phyloP scores from a whole-genome alignment of 441 rosid species.

The Dalechampia spathulata region DNA sequence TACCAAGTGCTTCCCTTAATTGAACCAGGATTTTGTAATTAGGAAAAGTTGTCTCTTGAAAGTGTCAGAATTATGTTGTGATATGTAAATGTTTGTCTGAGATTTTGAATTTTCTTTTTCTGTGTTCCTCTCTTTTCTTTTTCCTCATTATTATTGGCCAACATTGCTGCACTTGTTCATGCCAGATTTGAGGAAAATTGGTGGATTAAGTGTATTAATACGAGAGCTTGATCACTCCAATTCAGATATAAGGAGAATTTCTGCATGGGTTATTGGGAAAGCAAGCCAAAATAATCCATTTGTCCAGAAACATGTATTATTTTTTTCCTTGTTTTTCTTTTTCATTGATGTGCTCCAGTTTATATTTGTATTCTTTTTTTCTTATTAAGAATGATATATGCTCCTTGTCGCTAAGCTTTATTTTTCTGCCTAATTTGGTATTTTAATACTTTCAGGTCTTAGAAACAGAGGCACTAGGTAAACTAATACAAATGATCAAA shows the following conservation, averaged over 20 bases:
- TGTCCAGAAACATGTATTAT: slow-evolving; percentile 66
- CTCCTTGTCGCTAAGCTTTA: background rate
- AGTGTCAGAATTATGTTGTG: too few species aligned
- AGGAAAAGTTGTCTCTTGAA: too few species aligned
- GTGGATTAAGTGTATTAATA: slow-evolving; percentile 52
- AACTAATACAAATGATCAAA: slow-evolving; percentile 60
- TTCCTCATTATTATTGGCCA: background rate
- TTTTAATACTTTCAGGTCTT: slow-evolving; percentile 40
- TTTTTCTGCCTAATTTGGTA: background rate
- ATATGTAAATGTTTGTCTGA: background rate
- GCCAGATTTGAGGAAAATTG: slow-evolving; percentile 75
- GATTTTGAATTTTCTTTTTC: background rate
- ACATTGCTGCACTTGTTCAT: slow-evolving; percentile 11
- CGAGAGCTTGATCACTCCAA: slow-evolving; percentile 61
- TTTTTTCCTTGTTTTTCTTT: background rate
- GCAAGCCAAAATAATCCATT: slow-evolving; percentile 83
- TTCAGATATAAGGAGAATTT: slow-evolving; percentile 53
- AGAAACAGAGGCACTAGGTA: slow-evolving; percentile 58
- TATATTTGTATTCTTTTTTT: too few species aligned
- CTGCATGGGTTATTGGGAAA: slow-evolving; percentile 94
- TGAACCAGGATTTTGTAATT: too few species aligned
- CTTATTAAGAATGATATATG: background rate
- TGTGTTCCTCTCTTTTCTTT: background rate
- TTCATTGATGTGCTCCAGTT: background rate
- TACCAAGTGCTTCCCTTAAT: too few species aligned